Evolutionary conservation across 257 asterid species (phyloP), one percentile per base, ranked within the genome.

Genomic region (Salvia miltiorrhiza): DNA sequence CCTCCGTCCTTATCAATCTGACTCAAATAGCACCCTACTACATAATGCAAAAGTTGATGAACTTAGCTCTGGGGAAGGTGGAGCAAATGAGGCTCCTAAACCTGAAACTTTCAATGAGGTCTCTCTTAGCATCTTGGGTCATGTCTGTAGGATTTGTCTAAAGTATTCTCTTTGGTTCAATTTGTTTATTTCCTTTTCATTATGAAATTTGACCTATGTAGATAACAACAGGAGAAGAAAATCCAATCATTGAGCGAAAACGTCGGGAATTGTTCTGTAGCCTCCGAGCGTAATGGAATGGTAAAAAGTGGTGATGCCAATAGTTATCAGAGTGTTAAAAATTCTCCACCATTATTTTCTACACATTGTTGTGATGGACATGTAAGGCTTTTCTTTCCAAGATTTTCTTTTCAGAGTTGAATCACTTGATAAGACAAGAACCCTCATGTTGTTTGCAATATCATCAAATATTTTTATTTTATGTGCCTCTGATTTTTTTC

Each of bases 161-260:
- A 56, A 72, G 40, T 72, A 21, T 41, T 59, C 72, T 73, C 64
- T 76, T 69, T 67, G 52, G 72, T 75, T 76, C 49, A 16, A 69
- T 63, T 44, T 76, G 73, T 74, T 72, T 84, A 73, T 82, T 83
- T 79, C 84, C 74, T 79, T 88, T 87, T 81, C 85, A 81, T 89
- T 80, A 77, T 78, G 83, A 83, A 77, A 76, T 76, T 79, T 90
- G 91, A 88, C 90, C 80, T 84, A 82, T 88, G 94, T 90, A 83
- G 95, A 85, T 87, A 79, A 82, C 87, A 81, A 90, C 96, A 88
- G 97, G 96, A 84, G 90, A 81, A 79, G 80, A 80, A 73, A 66
- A 73, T 59, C 65, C 80, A 76, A 61, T 66, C 73, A 73, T 67
- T 30, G 72, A 69, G 72, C 62, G 50, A 62, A 21, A 76, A 63